Conservation (phyloP, 2,329 filamentous ascomycete genomes). For the Aspergillus pseudotamarii region DNA sequence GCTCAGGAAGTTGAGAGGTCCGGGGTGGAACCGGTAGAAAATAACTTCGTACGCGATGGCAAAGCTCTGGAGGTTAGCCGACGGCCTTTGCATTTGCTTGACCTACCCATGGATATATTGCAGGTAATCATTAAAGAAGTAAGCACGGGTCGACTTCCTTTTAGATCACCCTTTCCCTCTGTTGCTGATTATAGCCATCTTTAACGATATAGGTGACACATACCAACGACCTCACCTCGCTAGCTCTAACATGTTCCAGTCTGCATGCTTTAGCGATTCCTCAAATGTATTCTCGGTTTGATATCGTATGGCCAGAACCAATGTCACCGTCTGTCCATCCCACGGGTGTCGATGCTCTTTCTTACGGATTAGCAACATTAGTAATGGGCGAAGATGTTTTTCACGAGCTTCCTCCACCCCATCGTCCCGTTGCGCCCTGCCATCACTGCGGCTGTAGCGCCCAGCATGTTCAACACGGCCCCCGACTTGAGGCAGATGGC, state of each 20-base stretch:
- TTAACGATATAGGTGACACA: constrained; percentile 65
- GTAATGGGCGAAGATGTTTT: constrained; percentile 72
- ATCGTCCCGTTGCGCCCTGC: constrained; percentile 22
- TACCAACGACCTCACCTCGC: constrained; percentile 77
- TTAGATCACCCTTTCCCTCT: neutral
- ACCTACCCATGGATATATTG: constrained; percentile 76
- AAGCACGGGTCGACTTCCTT: constrained; percentile 15
- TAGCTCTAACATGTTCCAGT: constrained; percentile 76
- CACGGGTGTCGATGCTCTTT: constrained; percentile 77
- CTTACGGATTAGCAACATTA: constrained; percentile 78
- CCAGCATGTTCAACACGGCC: constrained; percentile 18
- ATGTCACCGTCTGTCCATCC: constrained; percentile 65
- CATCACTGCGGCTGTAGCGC: constrained; percentile 34
- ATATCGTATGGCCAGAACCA: constrained; percentile 84
- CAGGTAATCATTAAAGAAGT: constrained; percentile 80
- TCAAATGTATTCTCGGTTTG: constrained; percentile 81
- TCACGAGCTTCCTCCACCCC: constrained; percentile 49
- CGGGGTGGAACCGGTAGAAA: constrained; percentile 2
- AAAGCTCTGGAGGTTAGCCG: constrained; percentile 28
- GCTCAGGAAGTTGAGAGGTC: neutral
- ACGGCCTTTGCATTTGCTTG: constrained; percentile 66
- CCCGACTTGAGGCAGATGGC: constrained; percentile 1
- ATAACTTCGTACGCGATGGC: neutral
- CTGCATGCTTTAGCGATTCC: constrained; percentile 75
- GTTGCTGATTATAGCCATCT: neutral